phyloP scores from a whole-genome alignment of 352 stramenopile species.

The Elongisporangium prolatum region DNA sequence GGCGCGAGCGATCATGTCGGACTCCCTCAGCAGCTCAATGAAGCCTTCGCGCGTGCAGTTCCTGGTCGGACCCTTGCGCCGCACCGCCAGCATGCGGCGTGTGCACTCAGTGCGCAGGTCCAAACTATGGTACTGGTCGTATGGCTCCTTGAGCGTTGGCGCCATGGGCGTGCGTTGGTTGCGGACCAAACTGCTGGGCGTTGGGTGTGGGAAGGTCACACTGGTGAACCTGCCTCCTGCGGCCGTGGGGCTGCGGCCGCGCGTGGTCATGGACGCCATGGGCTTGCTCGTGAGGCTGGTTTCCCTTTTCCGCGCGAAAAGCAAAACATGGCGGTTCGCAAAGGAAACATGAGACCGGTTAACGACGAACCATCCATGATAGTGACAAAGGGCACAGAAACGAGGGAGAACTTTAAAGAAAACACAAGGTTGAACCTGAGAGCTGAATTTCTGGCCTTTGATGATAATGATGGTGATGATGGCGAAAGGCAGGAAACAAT shows the following conservation, averaged over 20 bases:
- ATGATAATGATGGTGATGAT: neutral
- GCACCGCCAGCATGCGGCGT: constrained; percentile 18
- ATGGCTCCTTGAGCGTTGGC: constrained; percentile 24
- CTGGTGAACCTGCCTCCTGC: neutral
- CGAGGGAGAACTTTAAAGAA: neutral
- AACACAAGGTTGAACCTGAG: neutral
- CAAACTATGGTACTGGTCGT: constrained; percentile 30
- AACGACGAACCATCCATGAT: neutral
- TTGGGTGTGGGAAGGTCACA: neutral
- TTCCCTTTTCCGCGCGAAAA: neutral
- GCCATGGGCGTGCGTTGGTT: neutral
- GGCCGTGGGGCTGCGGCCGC: neutral
- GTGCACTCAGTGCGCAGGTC: constrained; percentile 29
- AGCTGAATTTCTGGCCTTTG: neutral
- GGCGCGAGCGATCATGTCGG: constrained; percentile 18
- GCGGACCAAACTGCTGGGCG: neutral
- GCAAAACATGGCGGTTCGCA: neutral
- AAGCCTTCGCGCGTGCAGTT: constrained; percentile 20
- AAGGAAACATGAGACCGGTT: neutral
- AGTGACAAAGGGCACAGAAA: neutral
- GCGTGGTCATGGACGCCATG: neutral
- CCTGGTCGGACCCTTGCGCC: constrained; percentile 5
- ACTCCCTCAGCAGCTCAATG: constrained; percentile 25
- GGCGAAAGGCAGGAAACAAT: too few relatives aligned
- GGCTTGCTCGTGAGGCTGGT: neutral